These are phyloP conservation scores for Fragaria nilgerrensis DNA, from an alignment of 306 rosid genomes.

Conservation along the genomic window DNA sequence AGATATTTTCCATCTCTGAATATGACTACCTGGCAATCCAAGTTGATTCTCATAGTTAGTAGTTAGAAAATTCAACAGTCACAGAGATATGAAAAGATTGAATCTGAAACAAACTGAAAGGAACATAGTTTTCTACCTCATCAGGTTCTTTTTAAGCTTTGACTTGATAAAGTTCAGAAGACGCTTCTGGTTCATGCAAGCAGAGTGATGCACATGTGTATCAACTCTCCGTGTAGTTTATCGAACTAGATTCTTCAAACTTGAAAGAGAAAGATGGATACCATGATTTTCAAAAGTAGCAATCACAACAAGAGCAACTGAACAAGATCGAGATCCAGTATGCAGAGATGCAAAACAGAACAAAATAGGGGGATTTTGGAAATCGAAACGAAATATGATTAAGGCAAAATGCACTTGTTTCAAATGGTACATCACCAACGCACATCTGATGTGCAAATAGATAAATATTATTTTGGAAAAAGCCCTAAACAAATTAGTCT, in stretches of 20 bases:
- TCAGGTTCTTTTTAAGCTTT: constrained; percentile 74
- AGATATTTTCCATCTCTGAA: constrained; percentile 92
- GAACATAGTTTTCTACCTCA: constrained; percentile 46
- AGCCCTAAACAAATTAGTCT: neutral
- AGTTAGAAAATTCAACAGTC: constrained; percentile 20
- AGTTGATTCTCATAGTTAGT: constrained; percentile 1
- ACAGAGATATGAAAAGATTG: neutral
- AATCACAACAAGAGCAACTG: too few relatives aligned
- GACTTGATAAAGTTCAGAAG: constrained; percentile 84
- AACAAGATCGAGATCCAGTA: too few relatives aligned
- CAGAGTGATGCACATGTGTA: constrained; percentile 91
- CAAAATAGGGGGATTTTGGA: too few relatives aligned
- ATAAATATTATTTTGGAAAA: too few relatives aligned
- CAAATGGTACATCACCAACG: too few relatives aligned
- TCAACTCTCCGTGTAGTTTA: constrained; percentile 39
- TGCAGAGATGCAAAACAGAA: too few relatives aligned
- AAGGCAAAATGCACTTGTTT: too few relatives aligned
- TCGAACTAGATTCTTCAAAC: too few relatives aligned
- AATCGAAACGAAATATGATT: too few relatives aligned
- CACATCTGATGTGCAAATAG: too few relatives aligned
- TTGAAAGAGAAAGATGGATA: too few relatives aligned
- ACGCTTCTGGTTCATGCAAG: constrained; percentile 96
- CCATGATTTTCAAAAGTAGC: too few relatives aligned
- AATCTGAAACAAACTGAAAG: neutral
- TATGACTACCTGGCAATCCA: constrained; percentile 68